These are phyloP conservation scores for Ocimum tenuiflorum DNA, from an alignment of 257 asterid genomes.

Conservation along the genomic window DNA sequence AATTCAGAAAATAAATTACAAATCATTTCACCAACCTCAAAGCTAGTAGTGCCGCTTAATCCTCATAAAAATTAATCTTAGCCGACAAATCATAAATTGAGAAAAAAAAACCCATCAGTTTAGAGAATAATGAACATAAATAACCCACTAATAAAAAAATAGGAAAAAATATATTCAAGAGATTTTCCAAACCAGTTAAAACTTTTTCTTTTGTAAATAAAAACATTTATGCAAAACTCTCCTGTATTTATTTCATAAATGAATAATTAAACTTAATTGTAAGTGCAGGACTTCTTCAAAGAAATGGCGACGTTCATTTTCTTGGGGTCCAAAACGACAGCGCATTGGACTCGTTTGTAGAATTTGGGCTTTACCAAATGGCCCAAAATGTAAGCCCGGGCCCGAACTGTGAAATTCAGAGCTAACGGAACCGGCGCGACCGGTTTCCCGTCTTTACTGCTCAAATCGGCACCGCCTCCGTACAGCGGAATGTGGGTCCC, in stretches of 20 bases:
- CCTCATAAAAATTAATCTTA: no score
- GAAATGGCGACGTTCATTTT: slow-evolving; percentile 55
- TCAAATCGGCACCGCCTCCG: slow-evolving; percentile 69
- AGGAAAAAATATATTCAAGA: background rate
- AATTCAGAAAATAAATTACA: no score
- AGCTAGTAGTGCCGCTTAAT: no score
- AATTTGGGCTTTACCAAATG: slow-evolving; percentile 72
- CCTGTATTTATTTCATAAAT: background rate
- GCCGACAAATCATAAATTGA: no score
- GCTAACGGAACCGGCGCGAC: slow-evolving; percentile 43
- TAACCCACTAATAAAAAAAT: no score
- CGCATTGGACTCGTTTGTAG: slow-evolving; percentile 46
- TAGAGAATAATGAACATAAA: no score
- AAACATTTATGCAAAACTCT: background rate
- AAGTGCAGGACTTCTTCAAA: slow-evolving; percentile 53
- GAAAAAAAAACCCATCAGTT: no score
- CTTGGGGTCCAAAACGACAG: slow-evolving; percentile 47
- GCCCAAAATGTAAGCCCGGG: slow-evolving; percentile 77
- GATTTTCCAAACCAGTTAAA: background rate
- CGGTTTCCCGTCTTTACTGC: slow-evolving; percentile 54
- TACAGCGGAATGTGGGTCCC: slow-evolving; percentile 65
- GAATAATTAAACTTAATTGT: background rate
- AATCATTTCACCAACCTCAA: no score
- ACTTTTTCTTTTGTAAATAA: no score
- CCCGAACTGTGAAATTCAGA: slow-evolving; percentile 55